Percentiles rank a stretch among this genome's conserved stretches.
These are phyloP conservation scores for Cetradonia linearis DNA, from an alignment of 495 filamentous ascomycete genomes.

Conservation along the genomic window DNA sequence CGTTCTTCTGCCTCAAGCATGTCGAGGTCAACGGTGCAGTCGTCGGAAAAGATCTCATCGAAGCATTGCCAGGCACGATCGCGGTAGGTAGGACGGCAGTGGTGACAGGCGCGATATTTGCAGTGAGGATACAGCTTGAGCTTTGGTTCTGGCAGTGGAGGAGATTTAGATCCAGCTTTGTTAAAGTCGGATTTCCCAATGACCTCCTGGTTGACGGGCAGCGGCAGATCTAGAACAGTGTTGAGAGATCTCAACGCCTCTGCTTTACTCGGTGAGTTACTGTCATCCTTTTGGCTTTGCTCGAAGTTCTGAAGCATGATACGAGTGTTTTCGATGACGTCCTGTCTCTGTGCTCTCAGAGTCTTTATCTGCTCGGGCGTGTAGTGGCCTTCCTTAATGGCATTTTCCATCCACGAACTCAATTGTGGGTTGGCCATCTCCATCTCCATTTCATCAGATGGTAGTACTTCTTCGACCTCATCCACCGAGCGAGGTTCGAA, in stretches of 20 bases:
- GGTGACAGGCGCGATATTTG: conserved; percentile 41
- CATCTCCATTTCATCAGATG: conserved; percentile 22
- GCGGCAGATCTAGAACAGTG: conserved; percentile 14
- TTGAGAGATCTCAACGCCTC: conserved; percentile 14
- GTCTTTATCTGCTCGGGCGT: conserved; percentile 38
- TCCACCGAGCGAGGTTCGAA: conserved; percentile 6
- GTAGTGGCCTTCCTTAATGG: conserved; percentile 43
- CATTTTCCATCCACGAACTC: conserved; percentile 32
- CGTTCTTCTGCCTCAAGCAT: conserved; percentile 22
- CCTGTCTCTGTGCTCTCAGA: conserved; percentile 32
- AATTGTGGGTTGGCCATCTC: conserved; percentile 30
- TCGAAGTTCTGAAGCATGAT: conserved; percentile 17
- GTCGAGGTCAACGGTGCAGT: conserved; percentile 14
- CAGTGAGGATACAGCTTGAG: conserved; percentile 41
- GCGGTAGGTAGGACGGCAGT: conserved; percentile 37
- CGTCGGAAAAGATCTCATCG: conserved; percentile 34
- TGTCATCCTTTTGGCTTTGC: neutral
- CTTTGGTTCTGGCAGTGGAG: conserved; percentile 18
- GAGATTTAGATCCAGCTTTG: neutral
- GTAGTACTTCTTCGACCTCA: neutral
- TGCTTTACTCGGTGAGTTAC: neutral
- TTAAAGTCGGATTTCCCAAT: neutral
- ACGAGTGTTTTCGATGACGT: conserved; percentile 27
- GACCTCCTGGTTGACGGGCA: conserved; percentile 20
- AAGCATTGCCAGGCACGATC: conserved; percentile 42